These are phyloP conservation scores for Zancudomyces culisetae DNA, from an alignment of 371 early-diverging fungal species.

Conservation along the genomic window DNA sequence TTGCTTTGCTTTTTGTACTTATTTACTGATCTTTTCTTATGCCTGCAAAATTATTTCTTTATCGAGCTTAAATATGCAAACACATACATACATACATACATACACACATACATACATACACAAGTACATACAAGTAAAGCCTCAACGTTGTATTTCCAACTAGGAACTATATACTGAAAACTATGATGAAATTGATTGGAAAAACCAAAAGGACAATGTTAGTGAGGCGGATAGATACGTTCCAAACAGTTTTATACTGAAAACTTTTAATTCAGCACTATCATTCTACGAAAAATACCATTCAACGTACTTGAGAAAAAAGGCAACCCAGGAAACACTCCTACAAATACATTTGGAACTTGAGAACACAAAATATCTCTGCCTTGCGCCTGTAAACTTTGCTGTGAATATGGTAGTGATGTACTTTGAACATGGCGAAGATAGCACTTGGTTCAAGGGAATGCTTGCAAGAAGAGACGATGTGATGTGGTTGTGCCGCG, in stretches of 20 bases:
- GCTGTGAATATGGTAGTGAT: constrained; percentile 71
- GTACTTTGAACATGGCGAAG: constrained; percentile 71
- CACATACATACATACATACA: too few relatives aligned
- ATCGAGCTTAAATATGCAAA: too few relatives aligned
- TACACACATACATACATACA: too few relatives aligned
- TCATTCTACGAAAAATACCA: constrained; percentile 44
- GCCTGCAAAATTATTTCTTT: too few relatives aligned
- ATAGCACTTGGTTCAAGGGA: constrained; percentile 50
- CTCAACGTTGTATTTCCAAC: not conserved
- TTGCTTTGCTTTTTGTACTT: too few relatives aligned
- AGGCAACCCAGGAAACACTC: constrained; percentile 53
- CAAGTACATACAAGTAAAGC: too few relatives aligned
- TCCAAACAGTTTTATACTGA: constrained; percentile 61
- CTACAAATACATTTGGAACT: constrained; percentile 74
- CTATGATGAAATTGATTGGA: constrained; percentile 72
- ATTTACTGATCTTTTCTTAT: too few relatives aligned
- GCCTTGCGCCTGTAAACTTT: constrained; percentile 89
- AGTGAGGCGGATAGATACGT: constrained; percentile 62
- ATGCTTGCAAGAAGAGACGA: constrained; percentile 58
- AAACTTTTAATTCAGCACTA: constrained; percentile 44
- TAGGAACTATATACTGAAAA: constrained; percentile 66
- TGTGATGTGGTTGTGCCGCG: constrained; percentile 73
- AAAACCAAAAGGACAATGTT: constrained; percentile 58
- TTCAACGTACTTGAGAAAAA: constrained; percentile 34
- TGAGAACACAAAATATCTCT: constrained; percentile 68